Evolutionary conservation across 1,139 yeast genomes (phyloP).

Genomic region (Kodamaea fungicola): DNA sequence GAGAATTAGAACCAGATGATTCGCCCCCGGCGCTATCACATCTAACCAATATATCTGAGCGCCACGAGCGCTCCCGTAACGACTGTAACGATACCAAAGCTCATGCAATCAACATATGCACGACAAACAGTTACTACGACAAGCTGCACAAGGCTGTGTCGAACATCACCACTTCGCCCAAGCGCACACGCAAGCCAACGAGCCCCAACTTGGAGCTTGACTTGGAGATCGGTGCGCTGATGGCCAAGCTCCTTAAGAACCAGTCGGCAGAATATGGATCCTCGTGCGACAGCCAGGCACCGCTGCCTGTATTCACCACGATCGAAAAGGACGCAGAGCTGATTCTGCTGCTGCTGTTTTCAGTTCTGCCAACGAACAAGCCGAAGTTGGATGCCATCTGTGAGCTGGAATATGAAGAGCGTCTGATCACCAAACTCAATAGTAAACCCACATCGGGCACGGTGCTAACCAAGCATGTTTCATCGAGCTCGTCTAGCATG

Average conservation of each 20-base stretch:
- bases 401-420: neutral
- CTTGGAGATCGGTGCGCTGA: slow-evolving; percentile 43
- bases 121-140: slow-evolving; percentile 9
- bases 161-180: slow-evolving; percentile 5
- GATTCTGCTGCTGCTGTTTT: slow-evolving; percentile 35
- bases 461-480: slow-evolving; percentile 10
- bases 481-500: slow-evolving; percentile 19
- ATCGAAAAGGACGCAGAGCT: slow-evolving; percentile 35
- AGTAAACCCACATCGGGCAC: slow-evolving; percentile 5
- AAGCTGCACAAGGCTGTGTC: neutral
- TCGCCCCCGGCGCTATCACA: slow-evolving; percentile 47
- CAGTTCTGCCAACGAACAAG: slow-evolving; percentile 15
- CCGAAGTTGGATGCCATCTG: slow-evolving; percentile 38
- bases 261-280: slow-evolving; percentile 21
- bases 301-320: slow-evolving; percentile 40
- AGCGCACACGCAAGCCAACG: slow-evolving; percentile 3
- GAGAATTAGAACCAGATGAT: slow-evolving; percentile 45
- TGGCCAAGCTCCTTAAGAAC: slow-evolving; percentile 38
- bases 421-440: neutral
- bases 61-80: slow-evolving; percentile 1
- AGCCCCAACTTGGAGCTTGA: slow-evolving; percentile 24
- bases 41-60: slow-evolving; percentile 10
- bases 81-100: slow-evolving; percentile 10
- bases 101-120: slow-evolving; percentile 16
- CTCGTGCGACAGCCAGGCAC: slow-evolving; percentile 37